These are phyloP conservation scores for Forsythia viridissima DNA, from an alignment of 257 asterid species.

Conservation along the genomic window DNA sequence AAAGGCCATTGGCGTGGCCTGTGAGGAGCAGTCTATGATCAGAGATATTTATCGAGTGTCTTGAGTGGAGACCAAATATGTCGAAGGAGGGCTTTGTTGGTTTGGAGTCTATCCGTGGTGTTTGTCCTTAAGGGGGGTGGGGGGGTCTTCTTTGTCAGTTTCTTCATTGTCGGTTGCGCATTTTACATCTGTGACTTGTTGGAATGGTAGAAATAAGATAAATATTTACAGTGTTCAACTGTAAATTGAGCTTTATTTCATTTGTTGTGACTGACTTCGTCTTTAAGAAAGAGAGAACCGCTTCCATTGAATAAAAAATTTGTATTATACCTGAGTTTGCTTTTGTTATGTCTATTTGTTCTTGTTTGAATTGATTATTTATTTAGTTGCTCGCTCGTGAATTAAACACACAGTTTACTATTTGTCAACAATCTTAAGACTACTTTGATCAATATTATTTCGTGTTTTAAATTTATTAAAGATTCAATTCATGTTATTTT, in stretches of 20 bases:
- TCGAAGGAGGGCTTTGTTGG: neutral
- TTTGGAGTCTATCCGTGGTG: neutral
- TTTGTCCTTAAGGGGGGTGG: too few relatives aligned
- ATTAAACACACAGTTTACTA: neutral
- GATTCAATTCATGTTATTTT: too few relatives aligned
- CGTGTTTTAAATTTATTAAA: neutral
- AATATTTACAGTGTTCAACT: too few relatives aligned
- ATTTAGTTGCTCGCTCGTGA: neutral
- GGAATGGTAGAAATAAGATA: too few relatives aligned
- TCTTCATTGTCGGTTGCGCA: too few relatives aligned
- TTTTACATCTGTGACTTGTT: too few relatives aligned
- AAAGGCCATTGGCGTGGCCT: neutral
- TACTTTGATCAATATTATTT: neutral
- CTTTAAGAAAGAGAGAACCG: neutral
- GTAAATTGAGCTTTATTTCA: neutral
- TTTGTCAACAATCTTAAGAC: neutral
- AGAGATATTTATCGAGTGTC: neutral
- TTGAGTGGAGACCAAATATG: neutral
- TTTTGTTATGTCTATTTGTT: too few relatives aligned
- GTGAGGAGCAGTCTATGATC: neutral
- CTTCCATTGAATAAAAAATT: neutral
- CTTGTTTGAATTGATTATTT: too few relatives aligned
- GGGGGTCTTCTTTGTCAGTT: too few relatives aligned
- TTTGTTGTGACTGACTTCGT: neutral
- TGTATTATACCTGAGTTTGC: neutral